These are phyloP conservation scores for Fusarium circinatum DNA, from an alignment of 2,329 filamentous ascomycete species.

Conservation along the genomic window DNA sequence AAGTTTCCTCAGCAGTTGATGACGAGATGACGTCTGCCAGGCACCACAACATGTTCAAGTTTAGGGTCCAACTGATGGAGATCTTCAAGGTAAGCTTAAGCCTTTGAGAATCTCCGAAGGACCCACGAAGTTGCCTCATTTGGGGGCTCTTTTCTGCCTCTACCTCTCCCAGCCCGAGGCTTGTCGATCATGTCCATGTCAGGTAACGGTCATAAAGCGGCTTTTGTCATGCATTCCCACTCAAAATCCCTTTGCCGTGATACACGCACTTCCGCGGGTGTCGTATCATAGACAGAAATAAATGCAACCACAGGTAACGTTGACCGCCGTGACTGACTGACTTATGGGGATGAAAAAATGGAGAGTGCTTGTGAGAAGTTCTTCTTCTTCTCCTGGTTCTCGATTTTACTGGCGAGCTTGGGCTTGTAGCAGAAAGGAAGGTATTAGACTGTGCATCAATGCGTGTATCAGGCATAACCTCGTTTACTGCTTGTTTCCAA, in stretches of 20 bases:
- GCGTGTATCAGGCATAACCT: conserved; percentile 15
- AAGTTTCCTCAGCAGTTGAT: conserved; percentile 18
- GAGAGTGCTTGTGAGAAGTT: not conserved
- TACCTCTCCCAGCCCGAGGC: conserved; percentile 2
- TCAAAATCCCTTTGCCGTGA: conserved; percentile 20
- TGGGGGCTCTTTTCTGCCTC: not conserved
- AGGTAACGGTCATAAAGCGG: conserved; percentile 26
- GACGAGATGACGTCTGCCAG: conserved; percentile 33
- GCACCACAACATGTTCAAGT: conserved; percentile 26
- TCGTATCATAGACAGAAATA: not conserved
- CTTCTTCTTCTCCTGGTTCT: not conserved
- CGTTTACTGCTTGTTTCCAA: conserved; percentile 6
- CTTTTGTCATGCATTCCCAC: conserved; percentile 23
- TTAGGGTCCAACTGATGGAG: conserved; percentile 35
- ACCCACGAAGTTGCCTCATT: conserved; percentile 12
- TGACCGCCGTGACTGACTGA: not conserved
- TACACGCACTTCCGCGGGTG: conserved; percentile 22
- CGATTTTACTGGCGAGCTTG: conserved; percentile 27
- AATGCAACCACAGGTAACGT: conserved; percentile 9
- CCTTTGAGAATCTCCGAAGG: conserved; percentile 32
- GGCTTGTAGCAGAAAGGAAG: conserved; percentile 11
- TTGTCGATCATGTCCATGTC: conserved; percentile 26
- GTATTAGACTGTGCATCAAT: conserved; percentile 23
- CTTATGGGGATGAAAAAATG: conserved; percentile 5
- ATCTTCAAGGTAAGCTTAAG: conserved; percentile 43